Evolutionary conservation across 2,329 filamentous ascomycete species (phyloP).

Genomic region (Scedosporium aurantiacum): DNA sequence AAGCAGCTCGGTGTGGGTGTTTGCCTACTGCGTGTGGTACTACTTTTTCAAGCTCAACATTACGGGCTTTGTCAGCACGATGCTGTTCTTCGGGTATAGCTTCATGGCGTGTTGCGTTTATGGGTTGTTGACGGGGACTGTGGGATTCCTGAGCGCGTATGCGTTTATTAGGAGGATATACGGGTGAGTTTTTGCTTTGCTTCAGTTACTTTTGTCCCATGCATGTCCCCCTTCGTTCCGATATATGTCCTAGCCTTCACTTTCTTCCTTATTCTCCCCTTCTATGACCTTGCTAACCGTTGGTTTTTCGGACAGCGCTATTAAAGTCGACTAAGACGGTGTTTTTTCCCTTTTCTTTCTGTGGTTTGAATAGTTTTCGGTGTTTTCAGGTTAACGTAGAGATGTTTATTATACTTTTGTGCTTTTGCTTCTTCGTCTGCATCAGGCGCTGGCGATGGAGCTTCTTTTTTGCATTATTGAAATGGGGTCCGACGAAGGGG

Average conservation of each 20-base stretch:
- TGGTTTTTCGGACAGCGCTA: slow-evolving; percentile 25
- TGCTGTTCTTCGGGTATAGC: slow-evolving; percentile 80
- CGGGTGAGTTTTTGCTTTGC: slow-evolving; percentile 38
- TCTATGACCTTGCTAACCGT: background rate
- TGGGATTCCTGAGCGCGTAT: slow-evolving; percentile 77
- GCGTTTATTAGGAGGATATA: slow-evolving; percentile 78
- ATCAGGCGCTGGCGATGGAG: too few species aligned
- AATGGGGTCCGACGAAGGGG: too few species aligned
- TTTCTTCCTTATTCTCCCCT: background rate
- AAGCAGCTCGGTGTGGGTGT: slow-evolving; percentile 69
- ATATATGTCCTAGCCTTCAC: background rate
- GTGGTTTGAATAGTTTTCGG: background rate
- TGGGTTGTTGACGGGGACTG: slow-evolving; percentile 68
- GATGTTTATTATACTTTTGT: too few species aligned
- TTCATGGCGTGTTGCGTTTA: slow-evolving; percentile 74
- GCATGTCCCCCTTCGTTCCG: background rate
- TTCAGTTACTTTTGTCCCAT: too few species aligned
- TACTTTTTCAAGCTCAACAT: slow-evolving; percentile 73
- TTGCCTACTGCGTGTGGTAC: slow-evolving; percentile 75
- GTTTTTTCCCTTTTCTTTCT: background rate
- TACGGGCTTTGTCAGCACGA: slow-evolving; percentile 62
- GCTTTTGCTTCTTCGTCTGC: too few species aligned
- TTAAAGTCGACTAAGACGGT: slow-evolving; percentile 33
- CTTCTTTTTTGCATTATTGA: too few species aligned
- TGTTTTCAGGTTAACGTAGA: background rate